phyloP scores from a whole-genome alignment of 73 alveolate genomes.

The Paramecium sexaurelia region DNA sequence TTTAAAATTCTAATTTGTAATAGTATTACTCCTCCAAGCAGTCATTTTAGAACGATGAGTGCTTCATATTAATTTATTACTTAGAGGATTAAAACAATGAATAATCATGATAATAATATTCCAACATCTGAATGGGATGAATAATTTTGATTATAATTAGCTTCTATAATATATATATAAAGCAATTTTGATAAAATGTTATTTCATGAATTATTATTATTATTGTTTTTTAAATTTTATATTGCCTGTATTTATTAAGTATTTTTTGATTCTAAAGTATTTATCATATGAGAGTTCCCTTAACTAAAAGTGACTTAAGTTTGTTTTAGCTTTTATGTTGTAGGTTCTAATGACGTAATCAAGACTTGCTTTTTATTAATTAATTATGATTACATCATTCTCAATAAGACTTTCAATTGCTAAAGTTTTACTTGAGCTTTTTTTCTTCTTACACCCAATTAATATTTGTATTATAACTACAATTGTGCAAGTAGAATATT shows the following conservation, averaged over 20 bases:
- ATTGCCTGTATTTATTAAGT: neutral
- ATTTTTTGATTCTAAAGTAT: slow-evolving; percentile 30
- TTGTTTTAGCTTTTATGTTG: neutral
- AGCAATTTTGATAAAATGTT: neutral
- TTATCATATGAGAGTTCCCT: neutral
- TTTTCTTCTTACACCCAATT: neutral
- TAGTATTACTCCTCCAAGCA: slow-evolving; percentile 47
- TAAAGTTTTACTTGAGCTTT: neutral
- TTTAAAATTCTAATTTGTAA: slow-evolving; percentile 24
- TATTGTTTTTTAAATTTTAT: neutral
- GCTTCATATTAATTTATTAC: neutral
- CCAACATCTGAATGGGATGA: slow-evolving; percentile 30
- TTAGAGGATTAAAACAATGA: slow-evolving; percentile 21
- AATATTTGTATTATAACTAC: neutral
- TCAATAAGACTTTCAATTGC: neutral
- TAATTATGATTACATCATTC: neutral
- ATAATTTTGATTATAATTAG: neutral
- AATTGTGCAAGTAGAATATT: neutral
- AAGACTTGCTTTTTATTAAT: neutral
- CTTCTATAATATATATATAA: neutral
- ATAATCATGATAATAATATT: neutral
- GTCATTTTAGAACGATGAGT: slow-evolving; percentile 57
- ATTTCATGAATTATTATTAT: neutral
- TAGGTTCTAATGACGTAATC: slow-evolving; percentile 41
- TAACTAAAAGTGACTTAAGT: neutral